Evolutionary conservation across 1,284 basidiomycete species (phyloP).

Genomic region (Uromyces viciae-fabae): DNA sequence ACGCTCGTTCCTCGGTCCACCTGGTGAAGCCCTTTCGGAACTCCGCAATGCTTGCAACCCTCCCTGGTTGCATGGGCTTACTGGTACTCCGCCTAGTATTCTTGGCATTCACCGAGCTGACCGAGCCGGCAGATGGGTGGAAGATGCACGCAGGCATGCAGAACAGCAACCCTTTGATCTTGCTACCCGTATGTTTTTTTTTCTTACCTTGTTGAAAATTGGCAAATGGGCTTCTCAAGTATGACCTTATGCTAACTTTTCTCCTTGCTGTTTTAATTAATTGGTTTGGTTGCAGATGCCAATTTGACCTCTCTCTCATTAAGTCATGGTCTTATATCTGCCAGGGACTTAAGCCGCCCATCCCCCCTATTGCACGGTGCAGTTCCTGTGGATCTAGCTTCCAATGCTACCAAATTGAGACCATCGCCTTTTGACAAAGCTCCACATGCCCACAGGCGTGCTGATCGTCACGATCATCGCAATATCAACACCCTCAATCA

Average conservation of each 20-base stretch:
- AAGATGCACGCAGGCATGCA: conserved; percentile 25
- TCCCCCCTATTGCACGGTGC: not conserved
- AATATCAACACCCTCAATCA: not conserved
- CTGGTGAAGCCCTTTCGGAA: conserved; percentile 37
- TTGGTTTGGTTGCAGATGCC: conserved; percentile 1
- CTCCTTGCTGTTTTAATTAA: not conserved
- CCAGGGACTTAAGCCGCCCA: not conserved
- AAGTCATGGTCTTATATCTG: not conserved
- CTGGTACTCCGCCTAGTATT: conserved; percentile 33
- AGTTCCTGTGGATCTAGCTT: not conserved
- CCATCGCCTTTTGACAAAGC: conserved; percentile 24
- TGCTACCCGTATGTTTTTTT: not conserved
- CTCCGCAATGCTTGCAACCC: conserved; percentile 37
- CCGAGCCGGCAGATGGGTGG: conserved; percentile 16
- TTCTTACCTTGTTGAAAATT: not conserved
- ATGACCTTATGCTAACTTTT: not conserved
- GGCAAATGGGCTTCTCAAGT: not conserved
- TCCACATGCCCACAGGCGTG: conserved; percentile 1
- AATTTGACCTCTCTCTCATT: conserved; percentile 14
- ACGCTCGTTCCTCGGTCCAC: conserved; percentile 29
- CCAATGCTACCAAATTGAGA: not conserved
- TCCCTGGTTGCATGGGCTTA: conserved; percentile 38
- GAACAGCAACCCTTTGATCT: conserved; percentile 10
- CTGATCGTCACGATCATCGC: not conserved
- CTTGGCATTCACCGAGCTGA: conserved; percentile 3